Evolutionary conservation across 2,329 filamentous ascomycete genomes (phyloP).

Genomic region (Diplodia corticola): DNA sequence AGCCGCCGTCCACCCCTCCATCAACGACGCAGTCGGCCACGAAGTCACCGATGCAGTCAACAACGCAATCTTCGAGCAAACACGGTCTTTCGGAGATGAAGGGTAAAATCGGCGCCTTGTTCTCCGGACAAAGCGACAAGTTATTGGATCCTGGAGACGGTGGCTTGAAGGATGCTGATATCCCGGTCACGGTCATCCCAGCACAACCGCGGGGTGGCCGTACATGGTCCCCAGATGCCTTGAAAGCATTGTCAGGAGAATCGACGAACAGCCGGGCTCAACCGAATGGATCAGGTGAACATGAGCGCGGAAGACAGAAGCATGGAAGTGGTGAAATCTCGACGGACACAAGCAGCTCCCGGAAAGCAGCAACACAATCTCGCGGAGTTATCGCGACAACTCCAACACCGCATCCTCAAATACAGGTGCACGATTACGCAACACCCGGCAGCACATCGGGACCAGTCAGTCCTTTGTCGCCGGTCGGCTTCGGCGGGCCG

Average conservation of each 20-base stretch:
- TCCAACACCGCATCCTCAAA: background rate
- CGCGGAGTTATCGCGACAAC: background rate
- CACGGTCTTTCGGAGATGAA: slow-evolving; percentile 48
- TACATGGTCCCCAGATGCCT: slow-evolving; percentile 54
- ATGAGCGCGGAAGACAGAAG: background rate
- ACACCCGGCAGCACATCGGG: background rate
- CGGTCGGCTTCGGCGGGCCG: background rate
- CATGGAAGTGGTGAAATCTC: background rate
- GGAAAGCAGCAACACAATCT: background rate
- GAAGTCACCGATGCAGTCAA: slow-evolving; percentile 29
- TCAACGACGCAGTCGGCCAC: background rate
- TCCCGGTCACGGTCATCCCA: slow-evolving; percentile 63
- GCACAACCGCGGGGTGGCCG: slow-evolving; percentile 56
- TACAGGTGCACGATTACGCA: slow-evolving; percentile 13
- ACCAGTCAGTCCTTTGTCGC: background rate
- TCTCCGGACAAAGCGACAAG: slow-evolving; percentile 50
- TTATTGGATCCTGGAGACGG: slow-evolving; percentile 41
- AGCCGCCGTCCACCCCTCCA: slow-evolving; percentile 27
- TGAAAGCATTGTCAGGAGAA: slow-evolving; percentile 13
- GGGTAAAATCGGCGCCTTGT: slow-evolving; percentile 49
- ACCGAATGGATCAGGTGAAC: background rate
- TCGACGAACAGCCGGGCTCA: background rate
- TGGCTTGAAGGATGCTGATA: slow-evolving; percentile 40
- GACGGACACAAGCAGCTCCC: background rate
- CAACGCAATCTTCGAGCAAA: slow-evolving; percentile 36